Conservation (phyloP, 1,139 yeast genomes). For the Geotrichum europaeum region DNA sequence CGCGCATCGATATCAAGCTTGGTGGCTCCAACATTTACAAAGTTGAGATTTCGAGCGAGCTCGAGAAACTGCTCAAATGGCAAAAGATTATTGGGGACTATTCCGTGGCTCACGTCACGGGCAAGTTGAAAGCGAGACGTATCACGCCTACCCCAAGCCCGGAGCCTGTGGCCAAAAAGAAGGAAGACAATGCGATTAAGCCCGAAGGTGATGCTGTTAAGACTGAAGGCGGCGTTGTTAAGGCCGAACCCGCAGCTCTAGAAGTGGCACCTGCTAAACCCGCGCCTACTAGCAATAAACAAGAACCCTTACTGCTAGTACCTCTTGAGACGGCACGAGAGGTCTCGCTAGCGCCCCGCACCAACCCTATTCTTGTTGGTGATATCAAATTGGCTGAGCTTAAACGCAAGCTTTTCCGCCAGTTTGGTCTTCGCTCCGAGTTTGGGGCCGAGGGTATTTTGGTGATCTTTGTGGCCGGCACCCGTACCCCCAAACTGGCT, state of each 20-base stretch:
- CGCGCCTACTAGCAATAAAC: neutral
- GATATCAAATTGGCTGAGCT: slow-evolving; percentile 81
- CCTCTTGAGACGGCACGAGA: slow-evolving; percentile 30
- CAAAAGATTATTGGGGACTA: slow-evolving; percentile 77
- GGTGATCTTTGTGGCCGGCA: slow-evolving; percentile 40
- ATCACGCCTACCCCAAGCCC: neutral
- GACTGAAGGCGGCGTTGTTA: neutral
- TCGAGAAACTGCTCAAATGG: slow-evolving; percentile 69
- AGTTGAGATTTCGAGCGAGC: slow-evolving; percentile 60
- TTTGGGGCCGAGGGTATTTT: slow-evolving; percentile 90
- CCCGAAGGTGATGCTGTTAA: slow-evolving; percentile 9
- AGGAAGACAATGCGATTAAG: neutral
- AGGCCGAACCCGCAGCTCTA: neutral
- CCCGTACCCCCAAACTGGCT: slow-evolving; percentile 63
- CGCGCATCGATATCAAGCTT: neutral
- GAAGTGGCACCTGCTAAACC: neutral
- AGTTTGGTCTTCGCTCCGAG: slow-evolving; percentile 65
- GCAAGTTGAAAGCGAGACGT: slow-evolving; percentile 44
- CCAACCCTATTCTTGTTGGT: slow-evolving; percentile 66
- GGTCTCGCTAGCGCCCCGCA: slow-evolving; percentile 32
- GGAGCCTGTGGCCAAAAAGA: slow-evolving; percentile 16
- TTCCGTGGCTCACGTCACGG: slow-evolving; percentile 75
- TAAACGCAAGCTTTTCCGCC: slow-evolving; percentile 51
- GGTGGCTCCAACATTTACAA: slow-evolving; percentile 10
- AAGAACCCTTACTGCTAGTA: slow-evolving; percentile 18